Base-by-base conservation (phyloP, 2,329 filamentous ascomycete genomes). In the Beauveria sp. region DNA sequence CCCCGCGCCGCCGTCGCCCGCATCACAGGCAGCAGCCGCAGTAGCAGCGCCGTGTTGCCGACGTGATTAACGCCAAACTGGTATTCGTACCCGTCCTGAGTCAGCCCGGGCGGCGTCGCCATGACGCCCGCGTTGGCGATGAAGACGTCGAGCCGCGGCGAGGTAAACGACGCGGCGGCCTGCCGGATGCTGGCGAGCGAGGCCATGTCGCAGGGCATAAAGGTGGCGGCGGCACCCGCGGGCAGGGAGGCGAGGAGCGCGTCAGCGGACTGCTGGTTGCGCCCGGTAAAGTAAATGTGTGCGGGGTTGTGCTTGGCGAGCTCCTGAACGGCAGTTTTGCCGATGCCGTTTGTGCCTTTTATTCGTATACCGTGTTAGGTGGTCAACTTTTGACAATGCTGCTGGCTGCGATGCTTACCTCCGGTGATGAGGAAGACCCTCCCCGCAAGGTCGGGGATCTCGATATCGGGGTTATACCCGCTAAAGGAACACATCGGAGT, bases 271-370 rank as follows among this genome's bases (percentile, higher is more conserved):
- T 77, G 72, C 47, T 68, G 71, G 22, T 73, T 79, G 51, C 82
- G 78, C 2, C 80, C 81, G 16, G 77, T 80, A 62, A 86, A 76
- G 71, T 81, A 85, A 63, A 86, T 79, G 61, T 81, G 77, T 1
- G 73, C 71, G 1, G 83, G 81, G 8, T 73, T 68, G 67, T 84
- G 82, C 14, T 64, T 64, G 20, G 67, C 63, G 42, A 72, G 66
- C 7, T 72, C 67, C 5, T 67, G 62, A 3, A 72, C 65, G 3
- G 70, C 65, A 0, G 68, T 65, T 22, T 62, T 66, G 16, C 71
- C 71, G 3, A 72, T 61, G 6, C 71, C 71, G 14, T 65, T 66
- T 6, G 70, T 74, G 73, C 79, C 80, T 70, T 3, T 0, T 5
- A 12, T 8, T 58, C 49, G 47, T 46, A 28, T 5, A 14, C 20